These are phyloP conservation scores for Lepraria neglecta DNA, from an alignment of 495 filamentous ascomycete genomes.

Conservation along the genomic window DNA sequence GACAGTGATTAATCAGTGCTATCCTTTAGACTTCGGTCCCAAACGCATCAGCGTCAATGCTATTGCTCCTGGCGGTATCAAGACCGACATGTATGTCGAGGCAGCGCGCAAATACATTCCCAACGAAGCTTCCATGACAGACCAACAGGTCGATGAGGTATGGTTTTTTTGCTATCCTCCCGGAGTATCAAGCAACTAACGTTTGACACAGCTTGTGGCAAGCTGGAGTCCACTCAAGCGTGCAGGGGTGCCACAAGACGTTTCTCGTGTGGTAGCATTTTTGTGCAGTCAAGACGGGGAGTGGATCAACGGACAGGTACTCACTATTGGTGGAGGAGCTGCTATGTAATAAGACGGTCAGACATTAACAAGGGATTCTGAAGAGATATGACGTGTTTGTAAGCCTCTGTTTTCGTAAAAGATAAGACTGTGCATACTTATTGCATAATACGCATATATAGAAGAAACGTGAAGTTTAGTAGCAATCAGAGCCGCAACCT, in stretches of 20 bases:
- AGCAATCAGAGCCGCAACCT: no score
- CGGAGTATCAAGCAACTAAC: background rate
- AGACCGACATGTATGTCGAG: conserved; percentile 59
- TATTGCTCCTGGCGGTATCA: conserved; percentile 60
- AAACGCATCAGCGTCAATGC: conserved; percentile 60
- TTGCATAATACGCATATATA: no score
- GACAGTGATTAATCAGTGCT: background rate
- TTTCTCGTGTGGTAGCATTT: conserved; percentile 59
- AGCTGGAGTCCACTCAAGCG: conserved; percentile 56
- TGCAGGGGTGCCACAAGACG: conserved; percentile 56
- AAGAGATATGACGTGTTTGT: no score
- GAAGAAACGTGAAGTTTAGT: no score
- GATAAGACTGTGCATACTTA: no score
- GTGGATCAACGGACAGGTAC: conserved; percentile 57
- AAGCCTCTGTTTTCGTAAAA: no score
- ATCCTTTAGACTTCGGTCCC: conserved; percentile 35
- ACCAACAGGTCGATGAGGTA: conserved; percentile 37
- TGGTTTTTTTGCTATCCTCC: background rate
- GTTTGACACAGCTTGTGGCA: conserved; percentile 32
- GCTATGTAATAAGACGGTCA: background rate
- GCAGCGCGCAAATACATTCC: conserved; percentile 31
- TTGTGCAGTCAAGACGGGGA: conserved; percentile 57
- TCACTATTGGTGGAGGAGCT: conserved; percentile 16
- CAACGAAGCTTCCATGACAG: conserved; percentile 31
- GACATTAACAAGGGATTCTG: no score